Evolutionary conservation across 768 basidiomycete species (phyloP), one percentile per base, ranked within the genome.

Genomic region (Dacryopinax spathularia): DNA sequence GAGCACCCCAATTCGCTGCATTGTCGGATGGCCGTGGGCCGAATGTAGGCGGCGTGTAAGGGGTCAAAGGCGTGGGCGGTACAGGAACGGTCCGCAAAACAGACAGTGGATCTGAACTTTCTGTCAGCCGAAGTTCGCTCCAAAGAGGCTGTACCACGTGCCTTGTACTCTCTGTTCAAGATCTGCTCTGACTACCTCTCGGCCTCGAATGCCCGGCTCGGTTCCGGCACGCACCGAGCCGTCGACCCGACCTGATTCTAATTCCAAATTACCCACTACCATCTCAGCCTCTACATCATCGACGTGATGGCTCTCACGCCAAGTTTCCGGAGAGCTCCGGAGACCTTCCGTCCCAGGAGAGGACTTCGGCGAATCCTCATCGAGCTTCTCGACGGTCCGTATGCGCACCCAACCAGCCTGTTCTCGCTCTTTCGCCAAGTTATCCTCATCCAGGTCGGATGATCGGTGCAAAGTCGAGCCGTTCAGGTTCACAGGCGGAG

Each of bases 81-180:
- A 68, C 36, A 66, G 48, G 68, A 71, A 70, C 35, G 62, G 48
- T 34, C 60, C 59, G 33, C 63, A 66, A 61, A 35, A 60, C 65
- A 65, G 65, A 62, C 65, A 56, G 61, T 71, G 65, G 65, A 68
- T 66, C 29, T 66, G 64, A 12, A 65, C 48, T 4, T 62, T 69
- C 63, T 62, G 64, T 68, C 22, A 68, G 44, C 12, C 34, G 65
- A 22, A 59, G 62, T 44, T 63, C 2, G 66, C 61, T 37, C 65
- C 56, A 39, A 70, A 34, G 34, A 66, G 62, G 27, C 63, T 65
- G 33, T 25, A 15, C 65, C 48, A 71, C 73, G 68, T 77, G 92
- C 91, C 91, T 69, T 81, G 80, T 62, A 91, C 81, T 63, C 95
- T 83, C 63, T 88, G 85, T 25, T 87, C 82, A 1, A 83, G 81